Conservation (phyloP, 1,284 basidiomycete genomes). For the Fomitopsis betulina region DNA sequence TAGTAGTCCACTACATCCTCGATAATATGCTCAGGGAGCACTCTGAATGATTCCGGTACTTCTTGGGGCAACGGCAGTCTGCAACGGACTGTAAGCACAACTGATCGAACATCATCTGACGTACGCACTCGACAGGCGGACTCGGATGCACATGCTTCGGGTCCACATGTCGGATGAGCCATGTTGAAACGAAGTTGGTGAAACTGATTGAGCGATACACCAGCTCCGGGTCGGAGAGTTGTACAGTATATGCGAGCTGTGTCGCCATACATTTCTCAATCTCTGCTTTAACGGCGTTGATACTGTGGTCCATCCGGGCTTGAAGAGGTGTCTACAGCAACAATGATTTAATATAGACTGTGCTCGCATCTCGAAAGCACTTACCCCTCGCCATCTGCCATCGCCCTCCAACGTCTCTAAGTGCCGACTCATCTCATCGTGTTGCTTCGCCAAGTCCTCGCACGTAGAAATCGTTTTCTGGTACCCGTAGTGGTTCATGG, state of each 20-base stretch:
- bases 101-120: not conserved
- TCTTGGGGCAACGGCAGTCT: conserved; percentile 86
- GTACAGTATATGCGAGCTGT: conserved; percentile 80
- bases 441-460: conserved; percentile 65
- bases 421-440: conserved; percentile 77
- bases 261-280: conserved; percentile 65
- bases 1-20: conserved; percentile 94
- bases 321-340: conserved; percentile 56
- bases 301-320: conserved; percentile 61
- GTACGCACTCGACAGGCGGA: conserved; percentile 57
- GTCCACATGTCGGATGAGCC: conserved; percentile 93
- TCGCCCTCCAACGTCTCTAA: conserved; percentile 77
- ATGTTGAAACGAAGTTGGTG: conserved; percentile 87
- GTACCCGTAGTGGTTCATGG: conserved; percentile 84
- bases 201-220: conserved; percentile 80
- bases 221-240: conserved; percentile 85
- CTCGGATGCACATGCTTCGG: conserved; percentile 78
- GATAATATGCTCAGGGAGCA: conserved; percentile 91
- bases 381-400: conserved; percentile 72
- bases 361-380: conserved; percentile 18
- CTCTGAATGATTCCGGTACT: conserved; percentile 81
- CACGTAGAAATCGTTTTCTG: conserved; percentile 76
- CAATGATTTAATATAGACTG: conserved; percentile 2
- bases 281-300: conserved; percentile 73
- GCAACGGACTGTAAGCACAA: not conserved